Evolutionary conservation across 257 asterid genomes (phyloP).

Genomic region (Solanum corneliomulleri): DNA sequence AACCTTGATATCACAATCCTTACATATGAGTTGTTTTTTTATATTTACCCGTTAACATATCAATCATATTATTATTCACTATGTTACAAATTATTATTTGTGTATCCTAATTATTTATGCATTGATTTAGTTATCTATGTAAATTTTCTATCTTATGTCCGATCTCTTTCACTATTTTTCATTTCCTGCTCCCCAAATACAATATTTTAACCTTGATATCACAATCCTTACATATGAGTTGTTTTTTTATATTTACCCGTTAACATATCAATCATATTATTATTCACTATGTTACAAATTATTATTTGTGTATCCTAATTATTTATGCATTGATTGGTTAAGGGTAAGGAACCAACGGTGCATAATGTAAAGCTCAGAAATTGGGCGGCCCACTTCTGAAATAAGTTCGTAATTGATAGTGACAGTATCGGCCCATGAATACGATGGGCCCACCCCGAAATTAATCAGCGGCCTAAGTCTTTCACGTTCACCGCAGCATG

Average conservation of each 20-base stretch:
- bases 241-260: not conserved
- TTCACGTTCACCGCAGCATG: not conserved
- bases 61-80: not conserved
- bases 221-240: not conserved
- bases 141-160: not conserved
- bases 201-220: not conserved
- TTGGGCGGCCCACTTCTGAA: conserved; percentile 4
- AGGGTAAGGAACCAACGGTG: conserved; percentile 13
- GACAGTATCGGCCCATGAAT: conserved; percentile 11
- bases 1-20: not conserved
- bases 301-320: not conserved
- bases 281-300: not conserved
- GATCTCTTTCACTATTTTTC: no score
- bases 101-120: not conserved
- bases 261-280: not conserved
- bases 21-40: not conserved
- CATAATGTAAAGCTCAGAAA: conserved; percentile 1
- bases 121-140: not conserved
- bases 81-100: not conserved
- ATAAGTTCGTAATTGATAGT: not conserved
- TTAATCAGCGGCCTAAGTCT: not conserved
- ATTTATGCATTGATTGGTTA: not conserved
- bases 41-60: not conserved
- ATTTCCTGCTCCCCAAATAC: not conserved
- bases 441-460: not conserved